These are phyloP conservation scores for Daedaleopsis sinensis DNA, from an alignment of 768 basidiomycete species.

Conservation along the genomic window DNA sequence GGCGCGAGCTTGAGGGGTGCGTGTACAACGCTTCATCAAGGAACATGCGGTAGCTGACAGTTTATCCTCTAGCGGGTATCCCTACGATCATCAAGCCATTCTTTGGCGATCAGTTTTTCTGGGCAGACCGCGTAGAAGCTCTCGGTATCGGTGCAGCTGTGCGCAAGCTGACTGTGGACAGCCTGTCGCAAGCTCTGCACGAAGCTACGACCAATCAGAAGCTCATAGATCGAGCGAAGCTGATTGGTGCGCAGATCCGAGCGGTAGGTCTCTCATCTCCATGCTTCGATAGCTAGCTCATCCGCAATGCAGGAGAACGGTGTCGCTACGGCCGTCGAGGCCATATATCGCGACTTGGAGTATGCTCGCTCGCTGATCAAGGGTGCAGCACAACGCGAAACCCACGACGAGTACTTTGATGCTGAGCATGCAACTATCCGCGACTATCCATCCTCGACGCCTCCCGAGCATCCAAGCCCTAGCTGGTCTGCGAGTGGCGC, in stretches of 20 bases:
- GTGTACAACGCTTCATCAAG: slow-evolving; percentile 18
- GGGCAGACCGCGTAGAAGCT: slow-evolving; percentile 97
- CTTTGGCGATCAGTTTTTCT: slow-evolving; percentile 98
- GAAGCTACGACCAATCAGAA: slow-evolving; percentile 86
- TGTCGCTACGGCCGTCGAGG: slow-evolving; percentile 90
- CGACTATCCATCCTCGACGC: slow-evolving; percentile 26
- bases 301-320: slow-evolving; percentile 75
- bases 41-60: background rate
- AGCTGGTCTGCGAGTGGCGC: slow-evolving; percentile 38
- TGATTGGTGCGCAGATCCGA: slow-evolving; percentile 87
- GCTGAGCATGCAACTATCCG: slow-evolving; percentile 40
- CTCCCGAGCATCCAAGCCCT: slow-evolving; percentile 17
- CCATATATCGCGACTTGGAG: slow-evolving; percentile 94
- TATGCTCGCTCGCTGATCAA: slow-evolving; percentile 91
- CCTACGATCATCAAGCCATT: slow-evolving; percentile 97
- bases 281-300: background rate
- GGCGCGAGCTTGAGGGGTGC: slow-evolving; percentile 91
- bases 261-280: slow-evolving; percentile 48
- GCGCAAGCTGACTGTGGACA: slow-evolving; percentile 82
- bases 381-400: slow-evolving; percentile 36
- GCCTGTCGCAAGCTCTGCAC: slow-evolving; percentile 75
- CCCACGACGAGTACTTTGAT: slow-evolving; percentile 28
- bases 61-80: slow-evolving; percentile 64
- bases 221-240: slow-evolving; percentile 84
- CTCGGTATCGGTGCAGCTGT: slow-evolving; percentile 89